Conservation (phyloP, 306 rosid genomes). For the Sphenostylis stenocarpa region DNA sequence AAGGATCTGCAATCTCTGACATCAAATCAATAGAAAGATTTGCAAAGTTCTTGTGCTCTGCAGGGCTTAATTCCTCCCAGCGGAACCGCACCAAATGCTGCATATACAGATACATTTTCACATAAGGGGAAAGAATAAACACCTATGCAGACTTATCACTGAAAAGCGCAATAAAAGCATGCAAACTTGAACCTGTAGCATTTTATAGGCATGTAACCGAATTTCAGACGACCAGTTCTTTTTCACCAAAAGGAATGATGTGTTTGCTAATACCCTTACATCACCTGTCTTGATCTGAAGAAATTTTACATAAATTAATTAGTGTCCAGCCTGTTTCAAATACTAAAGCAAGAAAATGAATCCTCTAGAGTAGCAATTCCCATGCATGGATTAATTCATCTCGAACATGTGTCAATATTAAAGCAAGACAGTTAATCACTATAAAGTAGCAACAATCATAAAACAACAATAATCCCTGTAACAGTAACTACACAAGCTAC, state of each 20-base stretch:
- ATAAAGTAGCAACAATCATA: background rate
- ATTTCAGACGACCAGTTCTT: constrained; percentile 94
- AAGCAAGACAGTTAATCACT: background rate
- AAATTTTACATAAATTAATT: constrained; percentile 29
- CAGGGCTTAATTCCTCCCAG: constrained; percentile 83
- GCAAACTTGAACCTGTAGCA: constrained; percentile 73
- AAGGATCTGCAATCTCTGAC: constrained; percentile 83
- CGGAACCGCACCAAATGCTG: constrained; percentile 95
- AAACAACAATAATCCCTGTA: background rate
- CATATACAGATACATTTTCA: constrained; percentile 22
- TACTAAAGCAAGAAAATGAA: constrained; percentile 1
- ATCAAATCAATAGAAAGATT: constrained; percentile 73
- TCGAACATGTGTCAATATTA: background rate
- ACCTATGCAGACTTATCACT: background rate
- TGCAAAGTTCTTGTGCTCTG: constrained; percentile 72
- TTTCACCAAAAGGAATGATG: constrained; percentile 70
- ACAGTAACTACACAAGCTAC: background rate
- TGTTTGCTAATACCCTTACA: constrained; percentile 66
- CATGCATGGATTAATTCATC: background rate
- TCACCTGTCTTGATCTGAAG: constrained; percentile 79
- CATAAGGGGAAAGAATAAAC: constrained; percentile 21
- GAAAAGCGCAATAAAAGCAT: constrained; percentile 9
- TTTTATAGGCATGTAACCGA: constrained; percentile 92
- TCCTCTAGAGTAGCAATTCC: background rate
- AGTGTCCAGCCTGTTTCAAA: background rate